phyloP scores from a whole-genome alignment of 2,329 filamentous ascomycete genomes.

The Pseudovirgaria hyperparasitica region DNA sequence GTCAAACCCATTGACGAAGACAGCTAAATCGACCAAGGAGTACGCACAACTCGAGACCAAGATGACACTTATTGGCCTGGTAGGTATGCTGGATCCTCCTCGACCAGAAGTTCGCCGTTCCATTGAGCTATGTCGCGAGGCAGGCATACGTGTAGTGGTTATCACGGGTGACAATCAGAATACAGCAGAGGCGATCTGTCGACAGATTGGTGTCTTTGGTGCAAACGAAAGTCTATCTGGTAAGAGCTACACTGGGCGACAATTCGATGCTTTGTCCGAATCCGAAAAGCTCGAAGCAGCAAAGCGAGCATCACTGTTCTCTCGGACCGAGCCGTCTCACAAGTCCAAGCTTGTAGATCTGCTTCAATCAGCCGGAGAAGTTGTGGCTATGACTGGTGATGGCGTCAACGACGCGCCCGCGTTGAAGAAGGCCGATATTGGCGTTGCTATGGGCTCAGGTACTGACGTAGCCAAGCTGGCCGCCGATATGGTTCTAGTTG shows the following conservation, averaged over 20 bases:
- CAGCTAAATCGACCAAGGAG: slow-evolving; percentile 69
- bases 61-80: slow-evolving; percentile 85
- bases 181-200: slow-evolving; percentile 94
- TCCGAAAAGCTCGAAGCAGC: slow-evolving; percentile 73
- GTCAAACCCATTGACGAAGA: slow-evolving; percentile 54
- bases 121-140: slow-evolving; percentile 78
- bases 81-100: slow-evolving; percentile 94
- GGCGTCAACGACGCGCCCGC: slow-evolving; percentile 97
- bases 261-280: slow-evolving; percentile 78
- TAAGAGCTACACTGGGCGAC: slow-evolving; percentile 89
- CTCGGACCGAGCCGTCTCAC: slow-evolving; percentile 86
- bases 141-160: slow-evolving; percentile 92
- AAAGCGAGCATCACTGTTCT: slow-evolving; percentile 81
- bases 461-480: slow-evolving; percentile 95
- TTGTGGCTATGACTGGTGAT: slow-evolving; percentile 98
- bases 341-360: slow-evolving; percentile 98
- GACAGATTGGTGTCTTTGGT: slow-evolving; percentile 89
- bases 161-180: slow-evolving; percentile 98
- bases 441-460: slow-evolving; percentile 95
- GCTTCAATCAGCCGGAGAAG: slow-evolving; percentile 81
- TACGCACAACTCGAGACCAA: slow-evolving; percentile 84
- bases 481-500: slow-evolving; percentile 95
- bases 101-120: slow-evolving; percentile 80
- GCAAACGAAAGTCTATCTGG: slow-evolving; percentile 68
- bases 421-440: slow-evolving; percentile 96